Base-by-base conservation (phyloP, 1,284 basidiomycete genomes). In the Leccinum huronense region DNA sequence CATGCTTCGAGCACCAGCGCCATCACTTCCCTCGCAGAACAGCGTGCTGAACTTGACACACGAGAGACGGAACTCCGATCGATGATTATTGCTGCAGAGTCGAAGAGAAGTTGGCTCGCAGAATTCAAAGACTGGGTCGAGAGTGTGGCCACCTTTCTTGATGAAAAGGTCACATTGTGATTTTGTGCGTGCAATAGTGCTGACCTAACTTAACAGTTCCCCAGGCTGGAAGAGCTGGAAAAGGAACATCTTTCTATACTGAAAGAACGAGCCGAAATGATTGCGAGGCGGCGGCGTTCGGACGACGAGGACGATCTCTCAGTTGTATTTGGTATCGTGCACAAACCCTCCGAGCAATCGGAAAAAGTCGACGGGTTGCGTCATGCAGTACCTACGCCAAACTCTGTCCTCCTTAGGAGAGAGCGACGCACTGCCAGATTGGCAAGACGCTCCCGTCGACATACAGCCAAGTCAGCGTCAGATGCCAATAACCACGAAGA, bases 121-220 rank as follows among this genome's bases (percentile, higher is more conserved):
- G 87, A 88, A 61, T 94, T 98, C 78, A 83, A 84, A 65, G 89
- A 91, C 51, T 96, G 93, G 89, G 81, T 96, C 0, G 95, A 98
- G 74, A 87, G 86, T 69, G 85, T 97, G 5, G 95, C 93, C 1
- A 84, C 83, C 4, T 97, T 98, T 75, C 80, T 98, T 42, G 95
- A 97, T 71, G 93, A 95, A 75, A 98, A 98, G 87, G 94, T 94
- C 54, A 5, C 3, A 71, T 66, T 59, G 27, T 48, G 30, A 34
- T 36, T 63, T 33, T 62, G 23, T 10, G 51, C 2, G 9, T 3
- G 9, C 7, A n/a, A 38, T 38, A 30, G 59, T 58, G 14, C 61
- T 70, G 19, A 72, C 45, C 23, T 34, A 48, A n/a, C 58, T 58
- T 31, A n/a, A 23, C 65, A 95, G 94, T 94, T 88, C 72, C 94